Evolutionary conservation across 2,329 filamentous ascomycete species (phyloP), one percentile per base, ranked within the genome.

Genomic region (Nemania diffusa): DNA sequence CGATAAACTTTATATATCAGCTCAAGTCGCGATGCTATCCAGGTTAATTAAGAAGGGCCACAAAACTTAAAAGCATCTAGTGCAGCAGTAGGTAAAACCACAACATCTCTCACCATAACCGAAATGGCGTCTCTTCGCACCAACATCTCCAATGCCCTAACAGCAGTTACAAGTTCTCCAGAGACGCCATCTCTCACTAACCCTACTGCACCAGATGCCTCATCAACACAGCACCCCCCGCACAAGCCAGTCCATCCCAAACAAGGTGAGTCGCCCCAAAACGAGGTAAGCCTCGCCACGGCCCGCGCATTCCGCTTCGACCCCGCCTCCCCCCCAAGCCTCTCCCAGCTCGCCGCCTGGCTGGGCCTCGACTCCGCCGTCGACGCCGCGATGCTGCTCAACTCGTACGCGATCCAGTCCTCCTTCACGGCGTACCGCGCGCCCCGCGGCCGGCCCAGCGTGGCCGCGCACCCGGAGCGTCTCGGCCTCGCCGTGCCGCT

Each of bases 271-370:
- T 17, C 15, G 13, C 37, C 11, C 15, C 37, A 5, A 15, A 11
- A 13, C 37, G 1, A 40, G 37, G 37, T 40, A 40, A 40, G 11
- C 11, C 37, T 15, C 13, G 2, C 11, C 8, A n/a, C 4, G 2
- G 24, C 37, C 5, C 29, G 22, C 15, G 42, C 57, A 15, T 50
- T 58, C 32, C 37, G 22, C 9, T 68, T 68, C 50, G 50, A 68
- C 1, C 15, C 24, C 20, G 7, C 6, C 5, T 3, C n/a, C 5
- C 51, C 64, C 1, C 67, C 67, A 0, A 44, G 0, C 1, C 46
- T 69, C 0, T 0, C 1, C 1, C n/a, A 15, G 1, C 48, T 69
- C 0, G 46, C 40, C 0, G 11, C 8, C 0, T 69, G 60, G 64
- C 59, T 69, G 0, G 64, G 57, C 3, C 46, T 67, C 17, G 22